These are phyloP conservation scores for Suillus sp. DNA, from an alignment of 768 basidiomycete species.

Conservation along the genomic window DNA sequence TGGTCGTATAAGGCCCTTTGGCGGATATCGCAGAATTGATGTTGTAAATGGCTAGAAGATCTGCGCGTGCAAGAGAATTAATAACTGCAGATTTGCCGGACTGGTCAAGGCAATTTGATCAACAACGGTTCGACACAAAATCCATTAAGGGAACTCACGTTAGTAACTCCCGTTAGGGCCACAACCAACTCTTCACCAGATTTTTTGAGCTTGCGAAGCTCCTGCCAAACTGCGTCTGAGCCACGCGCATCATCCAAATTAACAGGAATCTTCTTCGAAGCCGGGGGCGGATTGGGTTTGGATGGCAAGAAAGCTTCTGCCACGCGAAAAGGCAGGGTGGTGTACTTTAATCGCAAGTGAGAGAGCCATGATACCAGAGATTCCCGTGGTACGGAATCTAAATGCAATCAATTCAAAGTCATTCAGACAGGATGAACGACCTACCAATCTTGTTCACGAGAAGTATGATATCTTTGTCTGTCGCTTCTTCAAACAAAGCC, in stretches of 20 bases:
- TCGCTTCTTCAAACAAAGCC: constrained; percentile 43
- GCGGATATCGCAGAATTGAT: constrained; percentile 47
- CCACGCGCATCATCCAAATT: constrained; percentile 63
- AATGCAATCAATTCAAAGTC: background rate
- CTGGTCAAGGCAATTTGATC: constrained; percentile 38
- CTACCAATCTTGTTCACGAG: constrained; percentile 87
- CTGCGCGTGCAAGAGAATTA: constrained; percentile 67
- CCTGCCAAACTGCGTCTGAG: constrained; percentile 48
- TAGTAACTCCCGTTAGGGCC: constrained; percentile 82
- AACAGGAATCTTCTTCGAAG: constrained; percentile 41
- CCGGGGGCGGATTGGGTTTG: constrained; percentile 24
- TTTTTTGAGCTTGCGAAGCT: constrained; percentile 53
- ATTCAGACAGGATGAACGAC: constrained; percentile 28
- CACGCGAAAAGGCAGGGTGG: constrained; percentile 72
- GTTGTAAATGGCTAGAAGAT: constrained; percentile 58
- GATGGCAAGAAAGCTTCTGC: constrained; percentile 66
- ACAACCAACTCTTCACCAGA: constrained; percentile 55
- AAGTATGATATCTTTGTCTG: constrained; percentile 55
- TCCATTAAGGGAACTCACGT: constrained; percentile 50
- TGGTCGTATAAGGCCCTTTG: constrained; percentile 68
- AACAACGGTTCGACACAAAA: constrained; percentile 1
- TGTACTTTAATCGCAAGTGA: constrained; percentile 58
- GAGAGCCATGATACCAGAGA: constrained; percentile 68
- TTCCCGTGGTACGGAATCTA: constrained; percentile 83
- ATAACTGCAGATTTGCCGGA: constrained; percentile 84